Percentiles rank a stretch among this genome's conserved stretches.
phyloP scores from a whole-genome alignment of 305 asterid species.

The Stenogyne calaminthoides region DNA sequence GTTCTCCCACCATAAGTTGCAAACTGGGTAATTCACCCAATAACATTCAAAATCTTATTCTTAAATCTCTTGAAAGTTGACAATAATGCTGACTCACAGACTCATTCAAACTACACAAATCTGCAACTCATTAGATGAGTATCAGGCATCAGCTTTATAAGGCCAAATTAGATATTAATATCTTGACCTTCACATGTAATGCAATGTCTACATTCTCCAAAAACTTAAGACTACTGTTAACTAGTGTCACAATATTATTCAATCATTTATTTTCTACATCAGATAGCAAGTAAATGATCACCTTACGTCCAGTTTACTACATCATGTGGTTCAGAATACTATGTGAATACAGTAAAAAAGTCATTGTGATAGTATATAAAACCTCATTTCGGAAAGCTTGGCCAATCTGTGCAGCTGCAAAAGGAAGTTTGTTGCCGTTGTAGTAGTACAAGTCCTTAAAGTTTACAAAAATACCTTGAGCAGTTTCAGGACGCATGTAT shows the following conservation, averaged over 20 bases:
- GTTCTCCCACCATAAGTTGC: neutral
- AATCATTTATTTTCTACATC: no score
- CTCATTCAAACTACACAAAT: slow-evolving; percentile 11
- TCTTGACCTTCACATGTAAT: no score
- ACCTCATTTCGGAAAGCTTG: slow-evolving; percentile 98
- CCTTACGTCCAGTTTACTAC: no score
- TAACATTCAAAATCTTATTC: neutral
- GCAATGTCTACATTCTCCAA: slow-evolving; percentile 13
- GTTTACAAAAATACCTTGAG: slow-evolving; percentile 96
- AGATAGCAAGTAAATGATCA: no score
- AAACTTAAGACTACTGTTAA: no score
- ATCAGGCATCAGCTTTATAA: neutral
- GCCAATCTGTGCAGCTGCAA: slow-evolving; percentile 98
- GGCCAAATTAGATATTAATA: slow-evolving; percentile 1
- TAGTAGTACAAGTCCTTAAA: slow-evolving; percentile 90
- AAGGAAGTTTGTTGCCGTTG: slow-evolving; percentile 92
- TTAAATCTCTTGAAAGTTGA: slow-evolving; percentile 15
- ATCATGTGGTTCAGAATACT: no score
- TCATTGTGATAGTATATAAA: neutral
- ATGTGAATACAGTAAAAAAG: no score
- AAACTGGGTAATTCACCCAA: neutral
- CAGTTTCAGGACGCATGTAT: slow-evolving; percentile 98
- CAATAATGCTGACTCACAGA: slow-evolving; percentile 10
- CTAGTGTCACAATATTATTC: no score
- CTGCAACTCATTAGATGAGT: neutral